Percentiles rank a stretch among this genome's conserved stretches.
These are phyloP conservation scores for Colletotrichum nymphaeae DNA, from an alignment of 2,329 filamentous ascomycete species.

Conservation along the genomic window DNA sequence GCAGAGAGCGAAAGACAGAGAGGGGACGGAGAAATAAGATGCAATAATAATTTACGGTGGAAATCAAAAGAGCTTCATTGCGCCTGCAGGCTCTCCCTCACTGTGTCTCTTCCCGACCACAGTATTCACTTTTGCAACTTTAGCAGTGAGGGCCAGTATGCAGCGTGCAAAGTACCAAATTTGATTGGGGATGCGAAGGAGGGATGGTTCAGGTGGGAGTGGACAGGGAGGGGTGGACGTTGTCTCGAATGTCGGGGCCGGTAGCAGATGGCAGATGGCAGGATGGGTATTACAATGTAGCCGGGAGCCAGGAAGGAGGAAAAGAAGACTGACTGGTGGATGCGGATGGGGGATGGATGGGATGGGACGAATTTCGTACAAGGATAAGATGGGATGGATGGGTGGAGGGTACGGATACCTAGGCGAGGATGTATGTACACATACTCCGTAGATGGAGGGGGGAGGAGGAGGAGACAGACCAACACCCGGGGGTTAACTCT, in stretches of 20 bases:
- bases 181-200: slow-evolving; percentile 34
- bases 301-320: slow-evolving; percentile 31
- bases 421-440: background rate
- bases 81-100: background rate
- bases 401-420: background rate
- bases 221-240: slow-evolving; percentile 28
- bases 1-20: background rate
- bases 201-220: slow-evolving; percentile 36
- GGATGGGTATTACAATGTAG: slow-evolving; percentile 27
- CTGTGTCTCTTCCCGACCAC: background rate
- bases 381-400: slow-evolving; percentile 13
- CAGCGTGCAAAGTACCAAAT: slow-evolving; percentile 26
- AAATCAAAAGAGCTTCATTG: background rate
- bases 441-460: background rate
- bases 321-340: slow-evolving; percentile 13
- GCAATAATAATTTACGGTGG: background rate
- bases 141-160: background rate
- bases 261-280: slow-evolving; percentile 33
- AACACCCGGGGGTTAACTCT: slow-evolving; percentile 15
- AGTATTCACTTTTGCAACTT: background rate
- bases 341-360: slow-evolving; percentile 2
- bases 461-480: slow-evolving; percentile 8
- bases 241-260: slow-evolving; percentile 35
- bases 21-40: background rate
- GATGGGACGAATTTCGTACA: background rate